phyloP scores from a whole-genome alignment of 1,284 basidiomycete species.

The Ganoderma resinaceum region DNA sequence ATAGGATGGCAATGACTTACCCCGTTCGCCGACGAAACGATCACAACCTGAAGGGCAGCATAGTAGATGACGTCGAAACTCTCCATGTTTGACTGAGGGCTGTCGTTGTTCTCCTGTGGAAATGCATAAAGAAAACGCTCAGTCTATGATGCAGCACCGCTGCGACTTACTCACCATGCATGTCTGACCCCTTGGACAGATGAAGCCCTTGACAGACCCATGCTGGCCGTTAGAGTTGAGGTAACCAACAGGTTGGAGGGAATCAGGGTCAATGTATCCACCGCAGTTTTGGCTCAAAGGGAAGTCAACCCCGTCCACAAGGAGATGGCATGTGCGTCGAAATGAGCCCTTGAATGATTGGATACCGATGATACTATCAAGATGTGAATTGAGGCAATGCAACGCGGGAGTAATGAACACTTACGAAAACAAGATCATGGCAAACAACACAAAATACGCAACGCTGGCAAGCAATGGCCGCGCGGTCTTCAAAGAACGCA shows the following conservation, averaged over 20 bases:
- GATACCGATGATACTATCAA: slow-evolving; percentile 82
- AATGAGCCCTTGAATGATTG: slow-evolving; percentile 91
- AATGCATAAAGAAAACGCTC: not conserved
- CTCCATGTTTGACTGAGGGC: slow-evolving; percentile 74
- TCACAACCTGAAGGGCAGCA: slow-evolving; percentile 84
- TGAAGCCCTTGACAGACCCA: slow-evolving; percentile 68
- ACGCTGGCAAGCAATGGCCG: slow-evolving; percentile 90
- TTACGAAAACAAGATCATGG: slow-evolving; percentile 88
- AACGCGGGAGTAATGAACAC: slow-evolving; percentile 37
- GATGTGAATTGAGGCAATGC: slow-evolving; percentile 1
- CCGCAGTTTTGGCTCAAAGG: slow-evolving; percentile 75
- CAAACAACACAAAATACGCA: slow-evolving; percentile 91
- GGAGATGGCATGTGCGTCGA: slow-evolving; percentile 67
- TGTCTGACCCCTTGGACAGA: slow-evolving; percentile 84
- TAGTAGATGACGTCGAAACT: slow-evolving; percentile 94
- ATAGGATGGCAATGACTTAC: slow-evolving; percentile 48
- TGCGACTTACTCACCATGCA: slow-evolving; percentile 62
- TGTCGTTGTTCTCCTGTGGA: slow-evolving; percentile 61
- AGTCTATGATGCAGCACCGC: not conserved
- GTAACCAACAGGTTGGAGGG: slow-evolving; percentile 56
- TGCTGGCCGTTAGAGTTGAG: slow-evolving; percentile 47
- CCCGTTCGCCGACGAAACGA: slow-evolving; percentile 84
- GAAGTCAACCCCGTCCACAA: slow-evolving; percentile 40
- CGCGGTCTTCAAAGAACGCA: slow-evolving; percentile 92
- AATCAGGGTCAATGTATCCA: slow-evolving; percentile 72